Evolutionary conservation across 495 filamentous ascomycete species (phyloP), one percentile per base, ranked within the genome.

Genomic region (Penicillium coffeae): DNA sequence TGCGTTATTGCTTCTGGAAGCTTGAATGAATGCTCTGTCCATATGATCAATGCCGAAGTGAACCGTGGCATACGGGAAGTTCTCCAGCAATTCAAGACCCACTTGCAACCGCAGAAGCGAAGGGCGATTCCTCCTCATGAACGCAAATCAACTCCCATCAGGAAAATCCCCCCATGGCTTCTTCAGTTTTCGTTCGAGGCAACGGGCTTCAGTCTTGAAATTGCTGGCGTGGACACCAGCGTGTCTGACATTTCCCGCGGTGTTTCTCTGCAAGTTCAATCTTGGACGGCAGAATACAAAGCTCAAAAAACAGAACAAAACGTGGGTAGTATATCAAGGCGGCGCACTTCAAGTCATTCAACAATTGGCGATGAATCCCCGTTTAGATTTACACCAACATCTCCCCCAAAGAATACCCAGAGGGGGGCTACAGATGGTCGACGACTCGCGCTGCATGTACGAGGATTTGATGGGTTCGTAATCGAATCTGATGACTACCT

Each of bases 21-120:
- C 52, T 64, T 96, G 8, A 87, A 95, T 56, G 92, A 88, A 0
- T 89, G 95, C 57, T 87, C 89, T 1, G 73, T 94, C 21, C 92
- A 89, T 49, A 86, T 99, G 80, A 85, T 95, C 22, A 84, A 90
- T 21, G 82, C 86, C 12, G 91, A 97, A 58, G 94, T 99, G 45
- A 90, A 86, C 42, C 84, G 89, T 54, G 94, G 94, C 13, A 81
- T 99, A 41, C 88, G 87, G 32, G 87, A 96, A 63, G 95, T 97
- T 49, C 77, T 96, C 14, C 80, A 83, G 32, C 90, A 97, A 55
- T 75, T 96, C 39, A 79, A 69, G 13, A 71, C 70, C 15, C 79
- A 84, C 52, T 72, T 87, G 18, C 77, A 85, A 42, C 78, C 83
- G 1, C 82, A 83, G 58, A 88, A 78, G 58, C 69, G 71, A 33